Conservation (phyloP, 139 green algal species). For the Tetradesmus obliquus region DNA sequence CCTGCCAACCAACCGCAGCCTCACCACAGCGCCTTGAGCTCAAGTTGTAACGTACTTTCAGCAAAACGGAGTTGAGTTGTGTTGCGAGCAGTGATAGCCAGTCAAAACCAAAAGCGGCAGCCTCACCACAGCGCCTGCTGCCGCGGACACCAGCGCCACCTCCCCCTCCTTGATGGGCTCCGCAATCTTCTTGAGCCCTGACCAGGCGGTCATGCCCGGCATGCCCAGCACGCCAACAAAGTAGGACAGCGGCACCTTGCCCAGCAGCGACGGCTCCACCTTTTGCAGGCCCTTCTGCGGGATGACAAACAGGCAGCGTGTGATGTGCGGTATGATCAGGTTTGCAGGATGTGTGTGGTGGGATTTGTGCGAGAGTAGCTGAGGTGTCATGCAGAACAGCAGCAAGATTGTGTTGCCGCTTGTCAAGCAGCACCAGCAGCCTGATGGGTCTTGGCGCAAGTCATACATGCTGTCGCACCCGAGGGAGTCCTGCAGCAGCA, state of each 20-base stretch:
- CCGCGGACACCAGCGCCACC: constrained; percentile 33
- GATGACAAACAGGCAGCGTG: not conserved
- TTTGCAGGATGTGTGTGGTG: not conserved
- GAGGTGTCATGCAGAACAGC: not conserved
- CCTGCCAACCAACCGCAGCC: too few species aligned
- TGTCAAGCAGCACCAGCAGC: not conserved
- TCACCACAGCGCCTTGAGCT: too few species aligned
- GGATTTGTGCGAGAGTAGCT: not conserved
- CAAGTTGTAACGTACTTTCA: too few species aligned
- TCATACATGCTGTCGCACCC: too few species aligned
- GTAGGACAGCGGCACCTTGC: constrained; percentile 48
- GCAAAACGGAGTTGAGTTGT: too few species aligned
- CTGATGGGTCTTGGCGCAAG: too few species aligned
- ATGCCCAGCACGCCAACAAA: constrained; percentile 43
- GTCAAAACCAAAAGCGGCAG: too few species aligned
- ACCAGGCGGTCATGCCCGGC: constrained; percentile 43
- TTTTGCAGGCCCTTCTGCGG: not conserved
- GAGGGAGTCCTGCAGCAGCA: too few species aligned
- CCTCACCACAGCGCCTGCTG: constrained; percentile 16
- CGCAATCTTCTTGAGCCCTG: constrained; percentile 52
- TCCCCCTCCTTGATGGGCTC: constrained; percentile 46
- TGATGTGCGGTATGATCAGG: not conserved
- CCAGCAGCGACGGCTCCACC: constrained; percentile 10
- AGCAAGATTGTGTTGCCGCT: not conserved
- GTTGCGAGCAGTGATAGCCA: too few species aligned